Base-by-base conservation (phyloP, 345 rosid species). In the Clausena lansium region DNA sequence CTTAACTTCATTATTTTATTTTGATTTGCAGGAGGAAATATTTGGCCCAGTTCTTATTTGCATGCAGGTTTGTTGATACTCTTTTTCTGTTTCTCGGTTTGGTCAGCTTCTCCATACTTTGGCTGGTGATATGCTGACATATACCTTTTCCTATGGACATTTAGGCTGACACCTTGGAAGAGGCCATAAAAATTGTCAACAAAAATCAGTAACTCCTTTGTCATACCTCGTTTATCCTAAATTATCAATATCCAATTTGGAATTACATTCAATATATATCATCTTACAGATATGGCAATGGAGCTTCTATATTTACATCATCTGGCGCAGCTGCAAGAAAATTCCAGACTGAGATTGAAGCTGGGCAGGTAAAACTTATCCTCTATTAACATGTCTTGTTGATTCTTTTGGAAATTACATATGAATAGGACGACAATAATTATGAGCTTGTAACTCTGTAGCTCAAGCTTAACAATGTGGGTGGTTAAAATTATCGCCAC, bases 21-120 rank as follows among this genome's bases (percentile, higher is more conserved):
- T 60, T 59, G 76, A 67, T 78, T 60, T 83, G 83, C 89, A 95
- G 99, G 99, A 95, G 87, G 99, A 95, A 87, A 95, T 95, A 76
- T 95, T 95, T 81, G 99, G 99, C 71, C 99, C 99, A 0, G 99
- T 95, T 87, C 97, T 95, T 64, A 85, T 95, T 77, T 95, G 97
- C 88, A 87, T 95, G 97, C 84, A 88, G 91, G 99, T 93, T 36
- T 71, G 80, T 81, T 78, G 63, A 30, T 11, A 70, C 65, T 79
- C 72, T 7, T 57, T 38, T 36, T 38, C 27, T 20, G 60, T 82
- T 83, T 70, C 68, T 67, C 1, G 74, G 41, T 45, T 79, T 25
- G 39, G 38, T 38, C 10, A 25, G 57, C 33, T 38, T 81, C 24
- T 67, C 47, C 45, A 32, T 45, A 63, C n/a, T 7, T 30, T 45